Base-by-base conservation (phyloP, 2,329 filamentous ascomycete species). In the Apiospora phragmitis region DNA sequence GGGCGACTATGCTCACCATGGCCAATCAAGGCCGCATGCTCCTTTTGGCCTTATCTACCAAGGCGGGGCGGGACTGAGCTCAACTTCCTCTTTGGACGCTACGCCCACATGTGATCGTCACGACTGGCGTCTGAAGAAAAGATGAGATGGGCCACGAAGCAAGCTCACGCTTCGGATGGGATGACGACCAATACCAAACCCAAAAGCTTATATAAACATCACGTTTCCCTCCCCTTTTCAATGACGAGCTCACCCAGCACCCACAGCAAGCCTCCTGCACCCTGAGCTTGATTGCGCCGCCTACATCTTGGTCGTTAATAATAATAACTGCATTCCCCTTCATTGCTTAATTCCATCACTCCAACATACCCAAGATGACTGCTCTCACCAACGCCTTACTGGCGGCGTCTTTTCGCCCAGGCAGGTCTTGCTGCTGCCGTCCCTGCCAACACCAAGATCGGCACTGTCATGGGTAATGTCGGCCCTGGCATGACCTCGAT, bases 361-460 rank as follows among this genome's bases (percentile, higher is more conserved):
- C 26, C 18, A 18, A 47, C n/a, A 5, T 12, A 14, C 21, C 41
- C 72, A 73, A 70, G 68, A 72, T 73, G 70, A 68, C 67, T 42
- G 69, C 51, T 65, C 38, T 69, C 18, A 69, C 70, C 71, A 72
- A 72, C 49, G 67, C 71, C 41, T 70, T 74, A 65, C 70, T 74
- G 59, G 72, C 71, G 47, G 70, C 71, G 38, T 67, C 69, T 43
- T 43, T 65, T 74, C 43, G 72, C 72, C 68, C 69, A 69, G 51
- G 70, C 70, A 65, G 71, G 72, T 42, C 55, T 74, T 43, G 72
- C 69, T 47, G 43, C 71, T 65, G 72, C 72, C 38, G 47, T 73
- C 21, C 73, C 73, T 38, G 49, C 70, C 41, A n/a, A 66, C 42
- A 66, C 29, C 29, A 29, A 29, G 3, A 65, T 73, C 14, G 45